Base-by-base conservation (phyloP, 768 basidiomycete species). In the Boletus coccyginus region DNA sequence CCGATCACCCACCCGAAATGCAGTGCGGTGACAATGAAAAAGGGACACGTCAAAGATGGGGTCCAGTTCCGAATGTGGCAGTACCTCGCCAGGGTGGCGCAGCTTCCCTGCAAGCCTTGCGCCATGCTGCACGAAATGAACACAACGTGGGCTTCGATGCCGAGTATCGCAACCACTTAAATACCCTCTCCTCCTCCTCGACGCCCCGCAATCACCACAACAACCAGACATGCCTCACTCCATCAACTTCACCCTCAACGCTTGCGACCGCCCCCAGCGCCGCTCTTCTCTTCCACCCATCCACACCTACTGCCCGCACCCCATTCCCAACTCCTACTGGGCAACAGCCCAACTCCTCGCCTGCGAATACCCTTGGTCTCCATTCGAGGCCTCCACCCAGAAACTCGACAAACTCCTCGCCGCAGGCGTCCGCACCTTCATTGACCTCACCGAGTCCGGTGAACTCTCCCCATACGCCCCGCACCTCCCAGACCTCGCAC, bases 301-400 rank as follows among this genome's bases (percentile, higher is more conserved):
- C 46, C 16, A 38, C 58, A 57, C 62, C 0, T 50, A 57, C 42
- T 59, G 50, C n/a, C 67, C 73, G 0, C 82, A 86, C 1, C 89
- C 89, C 31, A 84, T 91, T 65, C 87, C 87, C n/a, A 92, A 92
- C 71, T 88, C 86, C 0, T 91, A 91, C 74, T 92, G 90, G 90
- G 89, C 88, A 0, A 90, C 88, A 0, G 78, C 84, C 0, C 71
- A 77, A 12, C 79, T 92, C 36, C 77, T 90, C 52, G 90, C 89
- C 0, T 90, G 88, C 80, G 90, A 92, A 66, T 91, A 90, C 70
- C 89, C 89, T 1, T 92, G 86, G 83, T 74, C 81, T 17, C 87
- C 86, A 5, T 79, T 77, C 56, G 75, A 80, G 69, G 50, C 59
- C 0, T 73, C 75, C 57, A 78, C 77, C 52, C 86, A 87, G 58